Evolutionary conservation across 192 early-diverging fungal genomes (phyloP).

Genomic region (Dissophora ornata): DNA sequence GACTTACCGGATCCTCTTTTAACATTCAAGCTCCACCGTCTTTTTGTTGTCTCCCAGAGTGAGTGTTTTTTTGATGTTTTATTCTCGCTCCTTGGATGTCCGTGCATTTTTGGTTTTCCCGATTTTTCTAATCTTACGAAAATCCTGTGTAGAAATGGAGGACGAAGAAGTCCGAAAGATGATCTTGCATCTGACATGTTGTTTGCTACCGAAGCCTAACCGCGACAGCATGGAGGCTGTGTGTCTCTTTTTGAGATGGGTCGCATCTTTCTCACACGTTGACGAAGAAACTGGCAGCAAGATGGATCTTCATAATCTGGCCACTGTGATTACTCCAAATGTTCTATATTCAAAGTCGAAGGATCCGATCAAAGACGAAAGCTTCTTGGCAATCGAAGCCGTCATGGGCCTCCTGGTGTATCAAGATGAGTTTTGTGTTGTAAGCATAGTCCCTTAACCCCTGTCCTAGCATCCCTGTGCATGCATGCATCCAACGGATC

Average conservation of each 20-base stretch:
- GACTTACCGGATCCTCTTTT: constrained; percentile 96
- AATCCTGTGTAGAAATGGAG: constrained; percentile 65
- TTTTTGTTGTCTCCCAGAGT: constrained; percentile 86
- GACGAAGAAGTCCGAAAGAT: constrained; percentile 65
- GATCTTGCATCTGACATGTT: constrained; percentile 82
- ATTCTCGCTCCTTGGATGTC: neutral
- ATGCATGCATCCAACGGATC: no score
- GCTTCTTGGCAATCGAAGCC: constrained; percentile 73
- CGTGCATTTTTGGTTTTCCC: no score
- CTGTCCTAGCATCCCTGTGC: no score
- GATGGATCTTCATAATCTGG: constrained; percentile 93
- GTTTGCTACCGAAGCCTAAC: constrained; percentile 90
- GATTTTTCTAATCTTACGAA: no score
- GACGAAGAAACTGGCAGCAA: constrained; percentile 82
- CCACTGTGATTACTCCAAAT: constrained; percentile 95
- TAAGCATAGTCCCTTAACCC: constrained; percentile 26
- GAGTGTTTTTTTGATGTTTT: constrained; percentile 14
- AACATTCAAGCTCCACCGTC: constrained; percentile 85
- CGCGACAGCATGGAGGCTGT: constrained; percentile 93
- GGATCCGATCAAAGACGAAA: constrained; percentile 82
- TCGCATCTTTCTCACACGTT: constrained; percentile 78
- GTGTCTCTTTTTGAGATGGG: constrained; percentile 86
- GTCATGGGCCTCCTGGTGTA: constrained; percentile 73
- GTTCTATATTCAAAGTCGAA: constrained; percentile 87
- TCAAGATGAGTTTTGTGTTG: constrained; percentile 73